Evolutionary conservation across 2,329 filamentous ascomycete species (phyloP), one percentile per base, ranked within the genome.

Genomic region (Colletotrichum tofieldiae): DNA sequence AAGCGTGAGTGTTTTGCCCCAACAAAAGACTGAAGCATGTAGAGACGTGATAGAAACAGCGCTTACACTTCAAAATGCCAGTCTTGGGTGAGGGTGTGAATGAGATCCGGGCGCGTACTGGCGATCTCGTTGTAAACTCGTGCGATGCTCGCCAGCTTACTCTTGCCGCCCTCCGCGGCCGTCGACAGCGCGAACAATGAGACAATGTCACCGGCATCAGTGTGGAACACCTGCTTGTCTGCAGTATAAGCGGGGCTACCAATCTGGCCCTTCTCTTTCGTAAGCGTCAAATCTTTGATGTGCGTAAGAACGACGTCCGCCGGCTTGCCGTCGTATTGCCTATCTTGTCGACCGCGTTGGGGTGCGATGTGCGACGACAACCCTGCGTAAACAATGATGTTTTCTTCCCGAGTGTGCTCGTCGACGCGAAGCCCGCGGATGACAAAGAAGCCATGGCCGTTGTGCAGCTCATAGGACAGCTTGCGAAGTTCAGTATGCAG

Each of bases 161-260:
- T 91, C 67, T 87, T 82, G 3, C 91, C 90, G 0, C 91, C 91
- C 51, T 81, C 77, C 2, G 82, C 81, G 0, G 85, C 85, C 0
- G 89, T 86, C 14, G 85, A 84, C 29, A 91, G 83, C 1, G 86
- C 87, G 60, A 90, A 87, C 8, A 92, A 80, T 1, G 88, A 87
- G 26, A 93, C 84, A 1, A 92, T 83, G 75, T 93, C 90, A 11
- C 90, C 86, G 0, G 79, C 77, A 75, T 92, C 90, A 0, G 88
- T 92, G 77, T 92, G 91, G 75, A 92, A 92, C 9, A 87, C 86
- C 76, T 90, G 90, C 77, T 90, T 90, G 68, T 91, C 89, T 0
- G 87, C 83, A 0, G 89, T 91, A 77, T 90, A 91, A 0, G 89
- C 88, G 0, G 89, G 89, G 1, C 86, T 85, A 4, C 89, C 89